phyloP scores from a whole-genome alignment of 495 filamentous ascomycete species.

The Echria macrotheca region DNA sequence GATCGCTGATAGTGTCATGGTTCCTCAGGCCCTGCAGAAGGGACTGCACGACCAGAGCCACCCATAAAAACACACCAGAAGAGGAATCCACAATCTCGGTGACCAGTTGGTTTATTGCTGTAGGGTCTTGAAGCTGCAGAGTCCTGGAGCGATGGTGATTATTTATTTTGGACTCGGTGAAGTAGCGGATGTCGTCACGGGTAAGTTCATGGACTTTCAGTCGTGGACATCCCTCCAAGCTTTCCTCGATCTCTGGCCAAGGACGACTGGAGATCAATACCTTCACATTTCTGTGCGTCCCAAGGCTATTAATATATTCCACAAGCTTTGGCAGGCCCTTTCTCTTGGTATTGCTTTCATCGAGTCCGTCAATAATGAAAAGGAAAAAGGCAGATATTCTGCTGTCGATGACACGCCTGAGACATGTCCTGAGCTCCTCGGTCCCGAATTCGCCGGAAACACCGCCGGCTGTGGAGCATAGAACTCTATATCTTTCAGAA shows the following conservation, averaged over 20 bases:
- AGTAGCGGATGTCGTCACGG: neutral
- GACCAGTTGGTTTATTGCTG: neutral
- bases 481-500: neutral
- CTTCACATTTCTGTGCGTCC: slow-evolving; percentile 1
- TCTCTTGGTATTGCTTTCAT: slow-evolving; percentile 1
- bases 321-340: neutral
- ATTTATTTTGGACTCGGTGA: neutral
- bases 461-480: neutral
- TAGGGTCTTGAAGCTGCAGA: neutral
- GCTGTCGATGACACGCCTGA: neutral
- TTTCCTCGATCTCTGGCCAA: slow-evolving; percentile 6
- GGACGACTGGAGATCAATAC: slow-evolving; percentile 1
- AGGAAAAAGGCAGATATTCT: neutral
- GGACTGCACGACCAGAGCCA: slow-evolving; percentile 1
- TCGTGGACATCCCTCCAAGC: neutral
- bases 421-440: neutral
- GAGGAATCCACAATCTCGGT: slow-evolving; percentile 5
- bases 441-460: neutral
- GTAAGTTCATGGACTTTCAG: slow-evolving; percentile 2
- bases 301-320: neutral
- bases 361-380: neutral
- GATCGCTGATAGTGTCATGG: slow-evolving; percentile 2
- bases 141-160: neutral
- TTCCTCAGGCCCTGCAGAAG: slow-evolving; percentile 3
- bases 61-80: slow-evolving; percentile 8